Base-by-base conservation (phyloP, 1,284 basidiomycete genomes). In the Entoloma clypeatum region DNA sequence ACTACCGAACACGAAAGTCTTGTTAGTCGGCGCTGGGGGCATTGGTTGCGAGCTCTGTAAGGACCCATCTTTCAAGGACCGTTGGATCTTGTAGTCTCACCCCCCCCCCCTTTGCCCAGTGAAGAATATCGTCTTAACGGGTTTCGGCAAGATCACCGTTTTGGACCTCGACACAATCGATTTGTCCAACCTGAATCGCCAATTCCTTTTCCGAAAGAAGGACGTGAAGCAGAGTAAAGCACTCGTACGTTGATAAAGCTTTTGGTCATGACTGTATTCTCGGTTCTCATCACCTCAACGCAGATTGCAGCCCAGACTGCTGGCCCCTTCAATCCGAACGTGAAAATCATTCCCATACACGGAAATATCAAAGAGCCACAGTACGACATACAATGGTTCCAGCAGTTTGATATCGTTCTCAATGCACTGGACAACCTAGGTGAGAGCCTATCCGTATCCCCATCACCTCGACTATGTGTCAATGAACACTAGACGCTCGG, bases 121-220 rank as follows among this genome's bases (percentile, higher is more conserved):
- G 53, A 99, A 99, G 70, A 97, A 98, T 61, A 77, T 98, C 43
- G 94, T 96, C 17, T 68, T 95, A 34, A 86, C 90, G 4, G 95
- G 95, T 14, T 96, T 98, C 54, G 87, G 86, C 22, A 74, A 92
- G 56, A 93, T 98, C 49, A 94, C 95, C 0, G 70, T 93, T 54
- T 77, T 99, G 50, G 96, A 99, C 67, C 75, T 99, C 46, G 96
- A 99, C 67, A 99, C 95, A 5, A 99, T 99, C 64, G 96, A 99
- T 74, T 76, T 99, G 22, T 97, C 93, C 39, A 99, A 99, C 62
- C 73, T 99, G 39, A 99, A 99, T 61, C 80, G 96, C 16, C 96
- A 99, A 59, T 99, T 99, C 64, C 72, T 99, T 26, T 99, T 99
- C 68, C 81, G 83, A 50, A 98, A 98, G 67, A 94, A 94, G 55